phyloP scores from a whole-genome alignment of 768 basidiomycete species.

The Podaxis sp. region DNA sequence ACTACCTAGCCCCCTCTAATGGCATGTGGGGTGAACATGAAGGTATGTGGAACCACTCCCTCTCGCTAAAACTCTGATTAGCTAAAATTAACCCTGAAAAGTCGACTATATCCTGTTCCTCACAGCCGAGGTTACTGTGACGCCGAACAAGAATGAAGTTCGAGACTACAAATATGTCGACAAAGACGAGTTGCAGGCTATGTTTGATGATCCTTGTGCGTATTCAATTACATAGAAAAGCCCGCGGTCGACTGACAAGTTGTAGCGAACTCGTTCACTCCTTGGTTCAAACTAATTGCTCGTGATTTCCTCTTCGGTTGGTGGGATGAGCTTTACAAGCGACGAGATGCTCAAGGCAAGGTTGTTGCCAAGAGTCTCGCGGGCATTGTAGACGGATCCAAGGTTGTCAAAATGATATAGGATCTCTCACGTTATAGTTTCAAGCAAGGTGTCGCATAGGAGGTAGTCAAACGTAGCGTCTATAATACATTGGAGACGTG shows the following conservation, averaged over 20 bases:
- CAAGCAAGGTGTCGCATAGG: neutral
- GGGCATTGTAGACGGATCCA: conserved; percentile 66
- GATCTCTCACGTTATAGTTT: neutral
- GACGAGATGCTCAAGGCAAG: conserved; percentile 50
- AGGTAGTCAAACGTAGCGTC: neutral
- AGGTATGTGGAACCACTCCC: conserved; percentile 43
- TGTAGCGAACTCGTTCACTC: conserved; percentile 85
- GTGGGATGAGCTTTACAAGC: conserved; percentile 88
- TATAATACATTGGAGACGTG: neutral
- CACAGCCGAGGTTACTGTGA: conserved; percentile 81
- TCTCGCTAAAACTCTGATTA: neutral
- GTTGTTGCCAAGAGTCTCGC: conserved; percentile 61
- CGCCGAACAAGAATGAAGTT: conserved; percentile 87
- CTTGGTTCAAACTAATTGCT: conserved; percentile 99
- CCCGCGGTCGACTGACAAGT: neutral
- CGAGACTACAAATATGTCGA: conserved; percentile 87
- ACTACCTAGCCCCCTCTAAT: conserved; percentile 92
- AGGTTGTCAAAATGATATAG: conserved; percentile 52
- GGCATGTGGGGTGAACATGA: conserved; percentile 99
- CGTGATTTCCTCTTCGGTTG: conserved; percentile 96
- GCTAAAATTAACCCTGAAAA: conserved; percentile 25
- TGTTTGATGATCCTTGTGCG: conserved; percentile 82
- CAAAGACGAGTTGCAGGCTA: conserved; percentile 82
- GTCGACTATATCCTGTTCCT: conserved; percentile 98
- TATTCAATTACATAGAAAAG: neutral